phyloP scores from a whole-genome alignment of 106 monocot genomes.

The Dioscorea zingiberensis region DNA sequence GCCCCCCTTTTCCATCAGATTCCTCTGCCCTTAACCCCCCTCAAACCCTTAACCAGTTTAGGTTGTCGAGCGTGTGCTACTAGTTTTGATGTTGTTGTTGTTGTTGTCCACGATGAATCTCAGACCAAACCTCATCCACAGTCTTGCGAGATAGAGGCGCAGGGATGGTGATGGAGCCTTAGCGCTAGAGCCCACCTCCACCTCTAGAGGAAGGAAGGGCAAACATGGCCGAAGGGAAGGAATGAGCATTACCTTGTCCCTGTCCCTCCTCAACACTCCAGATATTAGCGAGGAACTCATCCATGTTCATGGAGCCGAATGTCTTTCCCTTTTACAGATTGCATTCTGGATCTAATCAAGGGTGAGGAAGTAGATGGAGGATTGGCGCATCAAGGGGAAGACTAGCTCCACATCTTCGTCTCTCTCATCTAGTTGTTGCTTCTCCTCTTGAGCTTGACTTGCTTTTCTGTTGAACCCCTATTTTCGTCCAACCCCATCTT shows the following conservation, averaged over 20 bases:
- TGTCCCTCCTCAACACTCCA: constrained; percentile 25
- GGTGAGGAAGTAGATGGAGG: constrained; percentile 25
- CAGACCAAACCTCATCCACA: constrained; percentile 38
- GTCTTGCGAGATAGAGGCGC: constrained; percentile 21
- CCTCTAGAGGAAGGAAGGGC: neutral
- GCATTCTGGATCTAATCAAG: constrained; percentile 33
- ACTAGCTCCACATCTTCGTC: neutral
- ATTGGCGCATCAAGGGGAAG: neutral
- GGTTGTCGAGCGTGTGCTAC: neutral
- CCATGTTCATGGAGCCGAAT: constrained; percentile 46
- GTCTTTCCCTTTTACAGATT: constrained; percentile 11
- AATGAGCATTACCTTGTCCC: neutral
- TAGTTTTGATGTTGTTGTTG: neutral
- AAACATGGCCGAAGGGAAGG: neutral
- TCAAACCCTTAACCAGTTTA: too few relatives aligned
- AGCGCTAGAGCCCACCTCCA: neutral
- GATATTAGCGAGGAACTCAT: constrained; percentile 32
- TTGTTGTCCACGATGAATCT: constrained; percentile 17
- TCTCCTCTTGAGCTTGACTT: neutral
- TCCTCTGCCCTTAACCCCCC: too few relatives aligned
- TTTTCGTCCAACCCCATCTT: neutral
- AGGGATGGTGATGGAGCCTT: constrained; percentile 16
- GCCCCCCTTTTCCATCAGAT: too few relatives aligned
- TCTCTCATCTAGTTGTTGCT: neutral
- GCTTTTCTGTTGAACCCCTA: neutral